Base-by-base conservation (phyloP, 2,329 filamentous ascomycete species). In the Myriosclerotinia scirpicola region DNA sequence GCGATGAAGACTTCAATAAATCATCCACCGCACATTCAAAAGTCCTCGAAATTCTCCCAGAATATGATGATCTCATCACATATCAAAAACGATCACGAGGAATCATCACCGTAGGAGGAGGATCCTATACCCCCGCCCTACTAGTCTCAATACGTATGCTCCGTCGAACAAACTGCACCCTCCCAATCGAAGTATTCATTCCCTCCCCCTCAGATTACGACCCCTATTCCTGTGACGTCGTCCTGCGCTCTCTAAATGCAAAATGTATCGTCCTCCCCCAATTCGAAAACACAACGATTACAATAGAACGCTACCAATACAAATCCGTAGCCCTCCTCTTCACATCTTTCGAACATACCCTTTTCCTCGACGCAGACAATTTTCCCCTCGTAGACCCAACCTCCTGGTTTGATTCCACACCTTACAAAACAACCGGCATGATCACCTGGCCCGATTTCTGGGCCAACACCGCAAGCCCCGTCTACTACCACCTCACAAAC, bases 361-460 rank as follows among this genome's bases (percentile, higher is more conserved):
- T 84, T 6, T 83, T 82, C 70, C 73, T 83, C 20, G 82, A 83
- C 65, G 80, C 80, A 2, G 81, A 83, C 60, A 77, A 78, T 52
- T 80, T 83, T 48, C 79, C 81, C 1, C 66, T 83, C 3, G 71
- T 76, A 7, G 74, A 78, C 30, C 81, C 81, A 0, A 78, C 80
- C 15, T 54, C 70, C 4, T 72, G 83, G 0, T 82, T 84, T 70
- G 69, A 68, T 1, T 72, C 73, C 3, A 76, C 80, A 22, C 79
- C 80, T 0, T 84, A 82, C 73, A 72, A 69, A 7, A 74, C 76
- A 2, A 77, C 69, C 1, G 77, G 79, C 1, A 74, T 84, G 67
- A 73, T 83, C 6, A 78, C 78, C 5, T 83, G 81, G 81, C 81
- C 80, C 0, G 81, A 83, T 72, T 81, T 80, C 70, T 81, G 80